Evolutionary conservation across 495 filamentous ascomycete genomes (phyloP), one percentile per base, ranked within the genome.

Genomic region (Aspergillus bertholletiae): DNA sequence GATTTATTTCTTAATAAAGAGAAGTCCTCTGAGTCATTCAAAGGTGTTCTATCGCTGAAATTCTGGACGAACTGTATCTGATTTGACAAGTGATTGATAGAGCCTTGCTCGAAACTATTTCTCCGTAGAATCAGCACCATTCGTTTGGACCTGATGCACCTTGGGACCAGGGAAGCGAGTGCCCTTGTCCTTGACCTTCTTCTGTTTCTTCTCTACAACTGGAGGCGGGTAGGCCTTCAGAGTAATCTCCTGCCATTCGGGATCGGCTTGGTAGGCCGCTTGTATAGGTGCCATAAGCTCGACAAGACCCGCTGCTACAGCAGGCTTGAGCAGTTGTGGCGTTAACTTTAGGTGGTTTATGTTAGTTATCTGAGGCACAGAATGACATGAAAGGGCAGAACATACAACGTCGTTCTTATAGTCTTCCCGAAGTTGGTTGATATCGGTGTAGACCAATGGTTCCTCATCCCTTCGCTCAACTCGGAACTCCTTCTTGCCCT

Each of bases 181-280:
- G 5, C 92, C 94, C 74, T 88, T 87, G 59, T 94, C 83, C 80
- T 95, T 92, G 61, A 80, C 77, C 67, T 86, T 82, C 74, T 92
- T 92, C 69, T 86, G 79, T 73, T 89, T 85, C 75, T 91, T 90
- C 51, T 81, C 73, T 17, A 61, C 62, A 30, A 77, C 77, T 3
- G 81, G 80, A 2, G 85, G 78, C 26, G 92, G 92, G 78, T 96
- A 96, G 23, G 93, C 94, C 68, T 89, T 84, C 17, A 75, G 57
- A n/a, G 83, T 81, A 30, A 91, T 84, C 49, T 87, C 87, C 71
- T 94, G 86, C 90, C 89, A 96, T 62, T 92, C 91, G 15, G 74
- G 61, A 0, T 81, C 86, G 3, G 77, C 80, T 53, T 88, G 73
- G 72, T 80, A 97, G 17, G 82, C 85, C 5, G 66, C 78, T 53